Base-by-base conservation (phyloP, 371 early-diverging fungal genomes). In the Rhizomucor pusillus region DNA sequence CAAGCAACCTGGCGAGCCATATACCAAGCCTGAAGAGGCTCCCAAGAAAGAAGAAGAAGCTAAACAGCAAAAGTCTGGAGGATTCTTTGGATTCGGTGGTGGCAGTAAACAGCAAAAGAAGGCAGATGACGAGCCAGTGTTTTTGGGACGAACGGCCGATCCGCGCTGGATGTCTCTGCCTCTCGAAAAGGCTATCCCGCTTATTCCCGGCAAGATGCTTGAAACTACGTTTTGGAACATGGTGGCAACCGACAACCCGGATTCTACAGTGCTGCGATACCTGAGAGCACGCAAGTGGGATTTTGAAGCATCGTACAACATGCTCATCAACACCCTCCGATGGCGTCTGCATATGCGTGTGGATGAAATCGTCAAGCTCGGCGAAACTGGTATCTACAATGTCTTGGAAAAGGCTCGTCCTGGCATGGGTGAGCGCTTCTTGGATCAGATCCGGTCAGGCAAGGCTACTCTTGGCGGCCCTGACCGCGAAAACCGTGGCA, bases 281-380 rank as follows among this genome's bases (percentile, higher is more conserved):
- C 62, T 91, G 33, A 78, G 90, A 43, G 92, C 92, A 11, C 81
- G 92, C 54, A 90, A 90, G 59, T 92, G 88, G 86, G 79, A 89
- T 54, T 70, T 84, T 22, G 69, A 73, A 24, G 82, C 85, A 33
- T 85, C 89, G 11, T 66, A 84, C 43, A 59, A 63, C 20, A 89
- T 90, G 90, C 45, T 86, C 35, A 50, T 79, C 33, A 70, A 76
- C 16, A 73, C 84, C 2, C 64, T 91, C 46, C 72, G 82, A 47
- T 92, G 91, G 90, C 68, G 89, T 50, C 43, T 78, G 22, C 69
- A 71, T 35, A 68, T 71, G 36, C 83, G 79, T 54, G 71, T 89
- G 0, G 71, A 73, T 43, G 75, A 76, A 9, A 74, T 90, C 43
- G 63, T 85, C 50, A 47, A 63, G 37, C 60, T 75, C 43, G 83